Base-by-base conservation (phyloP, 192 early-diverging fungal genomes). In the Coemansia sp. region DNA sequence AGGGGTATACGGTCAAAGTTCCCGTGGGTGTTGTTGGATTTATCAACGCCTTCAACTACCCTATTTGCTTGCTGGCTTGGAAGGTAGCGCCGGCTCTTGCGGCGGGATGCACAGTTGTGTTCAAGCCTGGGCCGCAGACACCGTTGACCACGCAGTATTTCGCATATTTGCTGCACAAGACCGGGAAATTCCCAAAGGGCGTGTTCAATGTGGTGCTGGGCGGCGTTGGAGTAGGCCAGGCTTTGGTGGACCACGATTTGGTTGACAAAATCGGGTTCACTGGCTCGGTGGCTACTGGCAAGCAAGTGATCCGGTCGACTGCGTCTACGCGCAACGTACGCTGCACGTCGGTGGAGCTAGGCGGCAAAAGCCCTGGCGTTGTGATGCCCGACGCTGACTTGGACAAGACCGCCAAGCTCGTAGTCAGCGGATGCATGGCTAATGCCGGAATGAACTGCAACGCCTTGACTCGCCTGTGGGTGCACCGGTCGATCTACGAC, bases 391-490 rank as follows among this genome's bases (percentile, higher is more conserved):
- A 86, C 61, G 85, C 76, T 9, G 82, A 88, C 44, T 66, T 88
- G 40, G 69, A 82, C 19, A 66, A 75, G 33, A 82, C 84, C 1
- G 86, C 75, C 32, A 26, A 73, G 49, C 52, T 73, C 49, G 78
- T 85, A 6, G 74, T 77, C 4, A 67, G 72, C 58, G 86, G 86
- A 3, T 82, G 82, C 47, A 86, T 87, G 69, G 74, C 74, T 44
- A 94, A 94, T 66, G 75, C 87, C 3, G 90, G 91, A 0, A 91
- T 93, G 78, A 89, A 87, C 66, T 94, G 93, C 75, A 92, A 91
- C 70, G 90, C 86, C 3, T 72, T 89, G 40, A 88, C 91, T 46
- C 77, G 92, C 0, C 80, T 94, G 10, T 88, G 89, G 64, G 90
- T 91, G 30, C 91, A 92, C 49, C 86, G 85, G 67, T 73, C 77